These are phyloP conservation scores for Astrothelium macrocarpum DNA, from an alignment of 495 filamentous ascomycete genomes.

Conservation along the genomic window DNA sequence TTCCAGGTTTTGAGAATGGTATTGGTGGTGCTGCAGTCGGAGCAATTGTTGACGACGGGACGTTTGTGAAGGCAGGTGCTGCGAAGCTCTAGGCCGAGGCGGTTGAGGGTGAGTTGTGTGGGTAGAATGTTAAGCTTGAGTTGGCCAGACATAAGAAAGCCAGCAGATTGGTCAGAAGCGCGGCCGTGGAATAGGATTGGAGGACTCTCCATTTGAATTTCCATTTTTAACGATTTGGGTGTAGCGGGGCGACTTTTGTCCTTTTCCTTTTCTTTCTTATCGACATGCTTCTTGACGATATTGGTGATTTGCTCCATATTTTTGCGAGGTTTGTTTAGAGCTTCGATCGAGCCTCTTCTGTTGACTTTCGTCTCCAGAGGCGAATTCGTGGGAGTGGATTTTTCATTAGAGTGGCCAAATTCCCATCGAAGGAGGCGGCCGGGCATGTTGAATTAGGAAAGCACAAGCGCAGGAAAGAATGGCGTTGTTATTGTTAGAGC, in stretches of 20 bases:
- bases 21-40: conserved; percentile 57
- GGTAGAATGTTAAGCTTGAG: conserved; percentile 53
- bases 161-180: conserved; percentile 58
- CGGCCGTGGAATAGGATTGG: conserved; percentile 76
- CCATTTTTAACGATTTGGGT: conserved; percentile 47
- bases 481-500: not conserved
- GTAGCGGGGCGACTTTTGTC: not conserved
- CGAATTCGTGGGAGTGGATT: not conserved
- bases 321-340: not conserved
- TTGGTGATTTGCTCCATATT: conserved; percentile 1
- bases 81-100: conserved; percentile 54
- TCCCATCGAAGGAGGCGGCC: conserved; percentile 4
- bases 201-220: conserved; percentile 78
- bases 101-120: conserved; percentile 30
- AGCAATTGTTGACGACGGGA: conserved; percentile 68
- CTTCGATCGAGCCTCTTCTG: not conserved
- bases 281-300: not conserved
- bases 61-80: conserved; percentile 62
- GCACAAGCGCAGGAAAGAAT: not conserved
- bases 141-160: conserved; percentile 80
- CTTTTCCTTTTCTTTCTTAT: not conserved
- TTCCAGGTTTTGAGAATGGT: conserved; percentile 71
- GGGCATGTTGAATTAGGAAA: not conserved
- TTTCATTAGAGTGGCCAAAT: not conserved
- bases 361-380: not conserved